Conservation (phyloP, 2,329 filamentous ascomycete species). For the Apiospora koreana region DNA sequence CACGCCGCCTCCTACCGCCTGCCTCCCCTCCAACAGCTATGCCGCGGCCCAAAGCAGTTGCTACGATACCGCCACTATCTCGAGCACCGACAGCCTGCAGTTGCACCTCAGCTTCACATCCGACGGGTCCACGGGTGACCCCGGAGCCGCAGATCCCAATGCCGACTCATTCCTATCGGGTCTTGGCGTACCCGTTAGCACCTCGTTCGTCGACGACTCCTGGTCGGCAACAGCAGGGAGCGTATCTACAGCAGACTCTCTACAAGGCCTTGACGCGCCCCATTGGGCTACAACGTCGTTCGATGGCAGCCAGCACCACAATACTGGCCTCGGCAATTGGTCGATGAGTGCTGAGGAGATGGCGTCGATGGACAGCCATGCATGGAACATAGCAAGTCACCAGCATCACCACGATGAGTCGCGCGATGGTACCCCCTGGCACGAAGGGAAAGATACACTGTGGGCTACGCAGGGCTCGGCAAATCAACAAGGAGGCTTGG, state of each 20-base stretch:
- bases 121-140: conserved; percentile 31
- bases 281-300: conserved; percentile 16
- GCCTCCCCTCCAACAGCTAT: conserved; percentile 51
- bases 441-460: conserved; percentile 15
- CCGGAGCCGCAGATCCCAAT: conserved; percentile 17
- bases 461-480: conserved; percentile 6
- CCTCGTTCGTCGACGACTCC: conserved; percentile 14
- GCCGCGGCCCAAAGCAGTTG: conserved; percentile 33
- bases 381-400: background rate
- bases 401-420: background rate
- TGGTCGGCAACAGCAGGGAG: conserved; percentile 13
- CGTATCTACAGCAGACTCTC: background rate
- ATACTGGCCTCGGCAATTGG: conserved; percentile 12
- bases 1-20: conserved; percentile 58
- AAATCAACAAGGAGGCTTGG: background rate
- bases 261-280: conserved; percentile 13
- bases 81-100: conserved; percentile 25
- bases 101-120: conserved; percentile 40
- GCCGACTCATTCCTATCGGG: conserved; percentile 31
- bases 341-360: background rate
- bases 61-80: conserved; percentile 38
- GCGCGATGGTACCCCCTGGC: conserved; percentile 12
- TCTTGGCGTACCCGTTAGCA: conserved; percentile 25
- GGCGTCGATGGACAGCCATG: background rate
- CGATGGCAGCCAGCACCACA: conserved; percentile 11